Base-by-base conservation (phyloP, 495 filamentous ascomycete species). In the Letharia columbiana region DNA sequence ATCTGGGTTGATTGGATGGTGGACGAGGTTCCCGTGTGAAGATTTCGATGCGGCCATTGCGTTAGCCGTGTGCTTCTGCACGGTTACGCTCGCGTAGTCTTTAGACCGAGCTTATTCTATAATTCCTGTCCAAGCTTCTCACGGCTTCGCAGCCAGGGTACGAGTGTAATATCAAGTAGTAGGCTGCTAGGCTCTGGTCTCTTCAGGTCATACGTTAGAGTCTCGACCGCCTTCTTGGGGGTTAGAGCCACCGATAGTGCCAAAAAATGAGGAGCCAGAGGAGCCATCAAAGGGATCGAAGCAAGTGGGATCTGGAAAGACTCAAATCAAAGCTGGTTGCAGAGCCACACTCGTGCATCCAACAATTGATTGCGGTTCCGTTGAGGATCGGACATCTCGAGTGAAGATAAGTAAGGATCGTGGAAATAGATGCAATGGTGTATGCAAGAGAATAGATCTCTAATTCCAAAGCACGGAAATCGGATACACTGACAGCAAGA, bases 81-180 rank as follows among this genome's bases (percentile, higher is more conserved):
- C 42, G 47, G 41, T 44, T 62, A 66, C 44, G 58, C 45, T 54
- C 45, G 33, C 35, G 62, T 49, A 31, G 11, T 28, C 45, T 61
- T 40, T 42, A 49, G 47, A 41, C 23, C 33, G 42, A 58, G 39
- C 57, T 62, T 50, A 35, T 42, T 42, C 41, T 61, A 52, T 66
- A 44, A n/a, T 45, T 66, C 33, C n/a, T 44, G 57, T 28, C 61
- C 49, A 61, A 66, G 59, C 59, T 33, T 62, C 57, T 54, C 35
- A 37, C 41, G 64, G 59, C 58, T 41, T 61, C 49, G 28, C 3
- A 33, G 57, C 45, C 64, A 58, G 57, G 44, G 52, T 33, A 61
- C 49, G n/a, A 37, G 42, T 54, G 15, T 45, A 39, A 56, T 33
- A 31, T 58, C 52, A 52, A 52, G 39, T 66, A 66, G 64, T 39